Evolutionary conservation across 2,329 filamentous ascomycete genomes (phyloP), one percentile per base, ranked within the genome.

Genomic region (Thielaviopsis euricoi): DNA sequence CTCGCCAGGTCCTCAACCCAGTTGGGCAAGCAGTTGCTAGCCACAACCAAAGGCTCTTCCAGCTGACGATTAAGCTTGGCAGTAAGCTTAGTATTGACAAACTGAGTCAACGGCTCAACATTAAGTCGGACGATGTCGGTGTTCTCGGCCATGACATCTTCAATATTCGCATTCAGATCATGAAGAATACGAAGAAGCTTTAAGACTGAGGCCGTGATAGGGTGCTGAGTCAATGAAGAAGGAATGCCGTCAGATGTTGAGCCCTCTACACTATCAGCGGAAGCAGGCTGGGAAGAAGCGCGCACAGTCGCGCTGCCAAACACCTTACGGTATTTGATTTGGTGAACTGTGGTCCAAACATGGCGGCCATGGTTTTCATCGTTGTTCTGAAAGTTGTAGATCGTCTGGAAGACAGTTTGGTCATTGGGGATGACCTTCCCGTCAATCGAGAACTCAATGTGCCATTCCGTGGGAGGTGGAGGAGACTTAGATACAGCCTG

Each of bases 41-140:
- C 93, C 55, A 98, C 93, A 63, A 98, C 94, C 62, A 98, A 74
- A 10, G 93, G 93, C 71, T 98, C 94, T 67, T 98, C 93, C 13
- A 98, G 75, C 69, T 98, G 94, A 26, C 93, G 85, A 67, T 98
- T 98, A 58, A 98, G 79, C 73, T 98, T 98, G 1, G 93, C 94
- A 0, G 93, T 98, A 43, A 98, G 79, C 70, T 98, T 98, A 0
- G 93, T 96, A 67, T 98, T 98, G 71, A 98, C 93, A 65, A 98
- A 98, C 64, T 97, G 90, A 2, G 90, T 85, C 52, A 94, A 71
- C 0, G 91, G 87, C 70, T 97, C 91, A 1, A 84, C 78, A 54
- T 87, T 87, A 26, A 94, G 74, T 61, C 81, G 83, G 60, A 86
- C 71, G 2, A 79, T 73, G 56, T 83, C 82, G 65, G 86, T 86